phyloP scores from a whole-genome alignment of 2,329 filamentous ascomycete genomes.

The Aspergillus pseudonomiae region DNA sequence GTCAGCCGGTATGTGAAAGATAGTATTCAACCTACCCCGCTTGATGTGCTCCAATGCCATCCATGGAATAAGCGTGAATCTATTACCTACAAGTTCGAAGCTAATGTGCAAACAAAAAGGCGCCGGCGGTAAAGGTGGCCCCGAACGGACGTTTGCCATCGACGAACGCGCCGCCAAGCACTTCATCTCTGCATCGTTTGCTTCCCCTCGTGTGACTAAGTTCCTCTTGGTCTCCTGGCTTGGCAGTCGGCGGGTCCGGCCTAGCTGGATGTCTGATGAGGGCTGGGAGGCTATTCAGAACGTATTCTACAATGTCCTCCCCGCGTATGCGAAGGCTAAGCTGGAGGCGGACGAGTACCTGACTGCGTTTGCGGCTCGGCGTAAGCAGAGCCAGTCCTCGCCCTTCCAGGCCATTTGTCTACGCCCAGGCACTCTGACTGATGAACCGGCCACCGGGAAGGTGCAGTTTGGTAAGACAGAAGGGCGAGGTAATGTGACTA shows the following conservation, averaged over 20 bases:
- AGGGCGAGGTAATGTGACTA: constrained; percentile 48
- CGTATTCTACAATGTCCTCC: constrained; percentile 53
- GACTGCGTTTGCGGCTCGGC: constrained; percentile 47
- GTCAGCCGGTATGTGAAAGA: constrained; percentile 45
- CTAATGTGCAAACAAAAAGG: constrained; percentile 37
- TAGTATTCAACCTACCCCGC: constrained; percentile 9
- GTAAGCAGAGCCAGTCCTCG: constrained; percentile 24
- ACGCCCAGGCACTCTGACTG: constrained; percentile 53
- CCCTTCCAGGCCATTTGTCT: constrained; percentile 55
- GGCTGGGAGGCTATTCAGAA: constrained; percentile 51
- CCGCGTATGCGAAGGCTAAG: constrained; percentile 58
- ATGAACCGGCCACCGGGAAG: constrained; percentile 50
- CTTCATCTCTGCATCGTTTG: constrained; percentile 54
- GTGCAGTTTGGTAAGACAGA: constrained; percentile 54
- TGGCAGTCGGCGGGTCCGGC: constrained; percentile 51
- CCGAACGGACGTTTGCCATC: constrained; percentile 53
- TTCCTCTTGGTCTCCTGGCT: constrained; percentile 60
- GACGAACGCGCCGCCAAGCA: constrained; percentile 59
- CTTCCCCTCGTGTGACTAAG: constrained; percentile 51
- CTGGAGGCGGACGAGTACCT: constrained; percentile 60
- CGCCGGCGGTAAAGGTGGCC: constrained; percentile 59
- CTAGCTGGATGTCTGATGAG: constrained; percentile 55
- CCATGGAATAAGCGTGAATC: background rate
- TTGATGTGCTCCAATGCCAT: constrained; percentile 1
- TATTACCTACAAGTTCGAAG: background rate